Base-by-base conservation (phyloP, 805 yeast species). In the Starmerella apicola region DNA sequence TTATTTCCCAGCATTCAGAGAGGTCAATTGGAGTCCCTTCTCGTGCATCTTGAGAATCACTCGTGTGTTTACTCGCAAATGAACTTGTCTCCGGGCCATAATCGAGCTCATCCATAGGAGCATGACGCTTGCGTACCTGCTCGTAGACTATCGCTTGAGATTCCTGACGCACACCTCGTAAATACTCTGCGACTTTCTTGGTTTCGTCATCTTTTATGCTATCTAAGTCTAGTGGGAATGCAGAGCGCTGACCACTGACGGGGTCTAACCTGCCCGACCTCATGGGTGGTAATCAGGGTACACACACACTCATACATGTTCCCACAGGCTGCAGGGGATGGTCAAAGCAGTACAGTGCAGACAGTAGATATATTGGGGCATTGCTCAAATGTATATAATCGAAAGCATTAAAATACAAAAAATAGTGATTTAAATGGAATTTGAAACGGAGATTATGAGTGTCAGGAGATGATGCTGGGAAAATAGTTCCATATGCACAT, bases 181-280 rank as follows among this genome's bases (percentile, higher is more conserved):
- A 20, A 31, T 50, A 50, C 20, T 39, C 35, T 31, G 24, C 18
- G 18, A 37, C 43, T 15, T 21, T 31, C 10, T 28, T 29, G 5
- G 28, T 39, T 34, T 19, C 34, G 15, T 19, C 25, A 13, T 5
- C 34, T 6, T 32, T 25, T n/a, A n/a, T n/a, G 21, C 19, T 26
- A 4, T 23, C 47, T 4, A 32, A 32, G n/a, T 33, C 39, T n/a
- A 47, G 23, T 2, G 61, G 63, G 18, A 59, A 51, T 29, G 60
- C 63, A 6, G 55, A 38, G 12, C 43, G 38, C 32, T 46, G 48
- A 13, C 45, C 44, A 13, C 22, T 20, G 36, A 12, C 15, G 21
- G 39, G 40, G 19, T 46, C 43, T 6, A 44, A 7, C 9, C 17
- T 36, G 30, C 45, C 46, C 17, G 42, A 36, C 12, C 40, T 24